A percentile compares a stretch with the other conserved stretches of the same genome.
These are phyloP conservation scores for Mycoemilia scoparia DNA, from an alignment of 192 early-diverging fungal genomes.

Conservation along the genomic window DNA sequence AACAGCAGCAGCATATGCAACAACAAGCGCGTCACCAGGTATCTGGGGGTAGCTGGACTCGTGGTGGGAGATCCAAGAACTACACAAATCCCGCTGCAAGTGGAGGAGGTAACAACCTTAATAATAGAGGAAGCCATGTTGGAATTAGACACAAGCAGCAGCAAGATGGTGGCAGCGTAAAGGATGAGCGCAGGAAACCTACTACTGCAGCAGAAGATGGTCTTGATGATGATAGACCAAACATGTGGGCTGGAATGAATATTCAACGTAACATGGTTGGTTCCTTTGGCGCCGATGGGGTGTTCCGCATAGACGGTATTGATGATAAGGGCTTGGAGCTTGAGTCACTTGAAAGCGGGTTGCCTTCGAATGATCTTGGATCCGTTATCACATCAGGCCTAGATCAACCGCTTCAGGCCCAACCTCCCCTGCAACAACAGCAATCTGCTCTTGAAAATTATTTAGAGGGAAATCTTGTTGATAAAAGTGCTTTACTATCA, in stretches of 20 bases:
- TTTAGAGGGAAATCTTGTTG: no score
- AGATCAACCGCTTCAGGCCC: no score
- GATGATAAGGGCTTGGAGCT: no score
- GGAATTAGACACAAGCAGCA: background rate
- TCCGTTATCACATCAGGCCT: no score
- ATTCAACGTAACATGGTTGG: slow-evolving; percentile 38
- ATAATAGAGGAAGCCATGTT: background rate
- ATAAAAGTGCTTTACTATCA: no score
- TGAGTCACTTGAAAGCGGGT: no score
- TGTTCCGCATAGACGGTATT: slow-evolving; percentile 36
- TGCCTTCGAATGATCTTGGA: no score
- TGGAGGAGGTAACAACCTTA: slow-evolving; percentile 3
- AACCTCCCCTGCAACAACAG: no score
- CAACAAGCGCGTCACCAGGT: background rate
- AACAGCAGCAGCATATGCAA: slow-evolving; percentile 4
- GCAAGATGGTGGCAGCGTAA: background rate
- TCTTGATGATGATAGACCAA: slow-evolving; percentile 18
- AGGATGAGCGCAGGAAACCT: slow-evolving; percentile 1
- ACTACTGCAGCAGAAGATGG: slow-evolving; percentile 1
- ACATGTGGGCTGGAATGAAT: slow-evolving; percentile 31
- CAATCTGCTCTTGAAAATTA: no score
- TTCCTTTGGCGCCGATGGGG: slow-evolving; percentile 47
- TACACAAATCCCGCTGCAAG: slow-evolving; percentile 7
- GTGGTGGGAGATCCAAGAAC: slow-evolving; percentile 1
- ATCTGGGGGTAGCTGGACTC: slow-evolving; percentile 1